Percentiles rank a stretch among this genome's conserved stretches.
Evolutionary conservation across 2,329 filamentous ascomycete genomes (phyloP).

Genomic region (Aspergillus sp.): DNA sequence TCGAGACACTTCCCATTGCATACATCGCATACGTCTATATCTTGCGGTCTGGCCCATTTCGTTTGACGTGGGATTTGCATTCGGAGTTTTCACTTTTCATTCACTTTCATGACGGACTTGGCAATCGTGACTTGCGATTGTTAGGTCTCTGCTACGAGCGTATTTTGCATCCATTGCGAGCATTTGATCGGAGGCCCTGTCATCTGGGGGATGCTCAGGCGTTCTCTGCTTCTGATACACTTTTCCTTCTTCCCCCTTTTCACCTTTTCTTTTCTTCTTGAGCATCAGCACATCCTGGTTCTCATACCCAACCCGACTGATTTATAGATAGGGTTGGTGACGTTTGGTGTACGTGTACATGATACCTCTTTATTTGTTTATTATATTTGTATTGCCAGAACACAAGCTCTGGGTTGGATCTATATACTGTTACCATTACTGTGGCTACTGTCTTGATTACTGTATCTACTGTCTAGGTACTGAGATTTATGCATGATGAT

Average conservation of each 20-base stretch:
- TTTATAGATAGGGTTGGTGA: slow-evolving; percentile 29
- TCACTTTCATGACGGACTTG: slow-evolving; percentile 14
- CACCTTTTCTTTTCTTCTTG: slow-evolving; percentile 13
- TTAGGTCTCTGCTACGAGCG: slow-evolving; percentile 14
- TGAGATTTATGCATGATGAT: slow-evolving; percentile 5
- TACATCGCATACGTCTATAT: background rate
- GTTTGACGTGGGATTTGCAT: slow-evolving; percentile 13
- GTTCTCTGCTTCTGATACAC: background rate
- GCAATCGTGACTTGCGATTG: slow-evolving; percentile 3
- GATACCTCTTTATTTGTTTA: slow-evolving; percentile 30
- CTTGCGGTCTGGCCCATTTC: background rate
- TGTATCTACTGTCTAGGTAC: slow-evolving; percentile 2
- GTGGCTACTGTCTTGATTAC: background rate
- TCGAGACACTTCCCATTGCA: background rate
- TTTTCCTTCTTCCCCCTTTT: slow-evolving; percentile 11
- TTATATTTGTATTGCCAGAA: background rate
- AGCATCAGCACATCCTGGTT: slow-evolving; percentile 6
- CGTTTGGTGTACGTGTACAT: slow-evolving; percentile 33
- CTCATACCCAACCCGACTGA: slow-evolving; percentile 17
- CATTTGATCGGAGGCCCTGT: background rate
- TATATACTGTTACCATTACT: slow-evolving; percentile 2
- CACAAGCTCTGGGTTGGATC: slow-evolving; percentile 10
- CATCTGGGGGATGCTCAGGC: background rate
- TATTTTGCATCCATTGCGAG: slow-evolving; percentile 15
- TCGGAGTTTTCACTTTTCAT: slow-evolving; percentile 15